Evolutionary conservation across 257 asterid species (phyloP).

Genomic region (Sherardia arvensis): DNA sequence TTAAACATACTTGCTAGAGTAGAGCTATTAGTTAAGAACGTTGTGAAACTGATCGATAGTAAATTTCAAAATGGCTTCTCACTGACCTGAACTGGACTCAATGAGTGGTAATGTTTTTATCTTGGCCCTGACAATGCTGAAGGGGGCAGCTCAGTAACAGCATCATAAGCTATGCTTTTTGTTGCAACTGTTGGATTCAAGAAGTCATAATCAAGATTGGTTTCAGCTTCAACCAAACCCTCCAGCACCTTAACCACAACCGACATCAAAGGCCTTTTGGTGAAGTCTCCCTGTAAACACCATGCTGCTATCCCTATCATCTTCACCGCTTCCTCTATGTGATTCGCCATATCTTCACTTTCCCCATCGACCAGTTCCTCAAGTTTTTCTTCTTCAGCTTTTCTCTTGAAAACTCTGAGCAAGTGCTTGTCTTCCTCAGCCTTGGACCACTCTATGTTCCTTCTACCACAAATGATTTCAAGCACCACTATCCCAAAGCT

Average conservation of each 20-base stretch:
- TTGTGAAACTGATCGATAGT: too few relatives aligned
- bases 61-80: too few relatives aligned
- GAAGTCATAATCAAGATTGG: constrained; percentile 6
- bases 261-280: constrained; percentile 25
- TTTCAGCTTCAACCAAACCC: constrained; percentile 11
- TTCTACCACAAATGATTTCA: constrained; percentile 16
- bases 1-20: too few relatives aligned
- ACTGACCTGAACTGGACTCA: too few relatives aligned
- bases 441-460: constrained; percentile 6
- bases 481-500: constrained; percentile 18
- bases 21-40: too few relatives aligned
- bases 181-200: neutral
- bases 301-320: constrained; percentile 16
- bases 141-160: neutral
- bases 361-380: constrained; percentile 12
- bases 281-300: constrained; percentile 15
- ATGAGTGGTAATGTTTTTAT: too few relatives aligned
- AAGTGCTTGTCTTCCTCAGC: constrained; percentile 4
- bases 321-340: constrained; percentile 6
- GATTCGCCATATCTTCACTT: constrained; percentile 4
- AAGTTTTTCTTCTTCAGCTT: constrained; percentile 1
- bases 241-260: constrained; percentile 20
- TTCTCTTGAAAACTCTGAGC: constrained; percentile 11
- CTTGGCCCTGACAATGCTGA: constrained; percentile 2
- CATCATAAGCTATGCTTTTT: neutral